A percentile compares a stretch with the other conserved stretches of the same genome.
Evolutionary conservation across 2,329 filamentous ascomycete species (phyloP).

Genomic region (Exserohilum turcica): DNA sequence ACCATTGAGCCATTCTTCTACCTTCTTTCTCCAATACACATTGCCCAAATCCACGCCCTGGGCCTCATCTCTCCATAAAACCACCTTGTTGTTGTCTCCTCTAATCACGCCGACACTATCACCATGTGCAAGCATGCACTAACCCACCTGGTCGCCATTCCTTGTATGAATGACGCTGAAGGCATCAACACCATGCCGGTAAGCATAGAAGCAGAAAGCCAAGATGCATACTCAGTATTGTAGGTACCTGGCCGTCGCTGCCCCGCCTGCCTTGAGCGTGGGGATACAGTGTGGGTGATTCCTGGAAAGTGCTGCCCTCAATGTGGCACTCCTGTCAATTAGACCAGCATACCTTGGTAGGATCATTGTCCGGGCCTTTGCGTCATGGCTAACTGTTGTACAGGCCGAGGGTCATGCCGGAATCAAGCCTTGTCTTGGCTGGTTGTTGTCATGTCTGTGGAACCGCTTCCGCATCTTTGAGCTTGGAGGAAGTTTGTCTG

Average conservation of each 20-base stretch:
- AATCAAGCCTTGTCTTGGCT: constrained; percentile 11
- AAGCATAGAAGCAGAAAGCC: constrained; percentile 12
- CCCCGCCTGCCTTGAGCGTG: constrained; percentile 47
- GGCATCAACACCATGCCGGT: constrained; percentile 45
- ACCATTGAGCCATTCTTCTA: constrained; percentile 1
- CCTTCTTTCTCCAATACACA: neutral
- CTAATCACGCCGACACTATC: neutral
- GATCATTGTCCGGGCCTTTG: neutral
- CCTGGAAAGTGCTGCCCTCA: constrained; percentile 48
- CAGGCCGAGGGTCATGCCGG: constrained; percentile 5
- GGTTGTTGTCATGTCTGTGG: constrained; percentile 10
- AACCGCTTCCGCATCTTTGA: constrained; percentile 22
- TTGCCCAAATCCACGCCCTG: neutral
- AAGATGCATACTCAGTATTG: constrained; percentile 2
- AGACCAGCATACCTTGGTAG: constrained; percentile 5
- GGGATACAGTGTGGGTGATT: constrained; percentile 50
- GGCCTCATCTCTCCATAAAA: neutral
- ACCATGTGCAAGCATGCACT: constrained; percentile 37
- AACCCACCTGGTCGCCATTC: constrained; percentile 32
- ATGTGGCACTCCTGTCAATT: constrained; percentile 50
- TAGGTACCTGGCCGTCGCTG: constrained; percentile 50
- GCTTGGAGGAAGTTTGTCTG: constrained; percentile 21
- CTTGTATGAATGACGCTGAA: constrained; percentile 36
- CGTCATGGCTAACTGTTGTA: constrained; percentile 5
- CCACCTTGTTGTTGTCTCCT: neutral